phyloP scores from a whole-genome alignment of 2,329 filamentous ascomycete species.

The Diaporthe ampelina region DNA sequence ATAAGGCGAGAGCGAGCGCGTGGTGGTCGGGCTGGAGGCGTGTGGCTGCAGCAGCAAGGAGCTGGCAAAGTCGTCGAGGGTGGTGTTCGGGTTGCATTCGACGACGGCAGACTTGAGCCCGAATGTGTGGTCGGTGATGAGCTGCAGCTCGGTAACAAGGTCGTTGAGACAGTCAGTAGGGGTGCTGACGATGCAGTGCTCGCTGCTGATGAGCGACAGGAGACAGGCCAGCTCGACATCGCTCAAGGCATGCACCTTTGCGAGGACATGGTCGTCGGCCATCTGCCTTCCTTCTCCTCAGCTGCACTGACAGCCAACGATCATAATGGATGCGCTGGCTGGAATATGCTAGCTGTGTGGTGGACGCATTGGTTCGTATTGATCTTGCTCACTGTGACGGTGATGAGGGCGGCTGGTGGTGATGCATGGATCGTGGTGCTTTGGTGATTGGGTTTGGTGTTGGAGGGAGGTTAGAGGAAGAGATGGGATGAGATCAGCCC shows the following conservation, averaged over 20 bases:
- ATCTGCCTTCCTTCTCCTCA: slow-evolving; percentile 56
- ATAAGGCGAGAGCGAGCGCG: slow-evolving; percentile 42
- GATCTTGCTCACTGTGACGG: background rate
- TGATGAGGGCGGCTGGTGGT: slow-evolving; percentile 15
- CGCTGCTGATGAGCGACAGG: slow-evolving; percentile 82
- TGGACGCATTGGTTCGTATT: background rate
- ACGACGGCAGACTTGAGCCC: slow-evolving; percentile 78
- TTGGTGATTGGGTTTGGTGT: background rate
- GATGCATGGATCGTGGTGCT: slow-evolving; percentile 1
- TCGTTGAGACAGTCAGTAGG: slow-evolving; percentile 72
- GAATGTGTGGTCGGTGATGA: slow-evolving; percentile 80
- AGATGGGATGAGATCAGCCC: slow-evolving; percentile 27
- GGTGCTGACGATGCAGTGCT: slow-evolving; percentile 91
- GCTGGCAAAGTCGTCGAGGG: slow-evolving; percentile 84
- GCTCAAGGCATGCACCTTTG: slow-evolving; percentile 82
- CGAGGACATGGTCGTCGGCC: slow-evolving; percentile 73
- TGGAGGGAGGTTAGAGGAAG: background rate
- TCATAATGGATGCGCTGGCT: slow-evolving; percentile 28
- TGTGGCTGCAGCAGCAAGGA: slow-evolving; percentile 73
- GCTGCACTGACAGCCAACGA: slow-evolving; percentile 7
- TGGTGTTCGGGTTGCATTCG: slow-evolving; percentile 79
- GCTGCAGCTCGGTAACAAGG: slow-evolving; percentile 79
- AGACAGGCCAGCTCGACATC: slow-evolving; percentile 91
- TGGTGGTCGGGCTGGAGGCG: slow-evolving; percentile 50
- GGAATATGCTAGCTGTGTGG: background rate